Evolutionary conservation across 805 yeast species (phyloP).

Genomic region (Kuraishia molischiana): DNA sequence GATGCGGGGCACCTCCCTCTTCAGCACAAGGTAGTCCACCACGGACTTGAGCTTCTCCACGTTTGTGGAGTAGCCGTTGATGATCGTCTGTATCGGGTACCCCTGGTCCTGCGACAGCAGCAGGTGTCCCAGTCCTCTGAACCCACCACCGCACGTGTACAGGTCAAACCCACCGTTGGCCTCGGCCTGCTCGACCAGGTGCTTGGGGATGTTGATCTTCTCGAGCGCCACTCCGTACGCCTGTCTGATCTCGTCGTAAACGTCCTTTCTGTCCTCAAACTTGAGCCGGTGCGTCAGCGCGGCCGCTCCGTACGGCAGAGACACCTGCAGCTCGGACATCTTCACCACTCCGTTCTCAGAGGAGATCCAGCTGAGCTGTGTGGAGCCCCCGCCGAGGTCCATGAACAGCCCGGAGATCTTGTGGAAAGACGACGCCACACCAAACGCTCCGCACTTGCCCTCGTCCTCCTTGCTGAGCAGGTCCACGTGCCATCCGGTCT

Average conservation of each 20-base stretch:
- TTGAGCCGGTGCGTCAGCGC: conserved; percentile 47
- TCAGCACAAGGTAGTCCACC: conserved; percentile 41
- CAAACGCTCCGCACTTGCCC: conserved; percentile 58
- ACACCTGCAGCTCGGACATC: conserved; percentile 47
- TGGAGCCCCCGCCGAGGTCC: conserved; percentile 68
- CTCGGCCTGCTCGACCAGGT: conserved; percentile 38
- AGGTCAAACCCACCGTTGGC: conserved; percentile 51
- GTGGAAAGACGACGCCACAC: conserved; percentile 66
- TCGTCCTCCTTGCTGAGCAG: conserved; percentile 54
- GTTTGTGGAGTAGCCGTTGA: conserved; percentile 59
- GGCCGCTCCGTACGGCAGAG: conserved; percentile 69
- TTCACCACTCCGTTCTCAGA: conserved; percentile 44
- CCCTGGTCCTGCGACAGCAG: conserved; percentile 36
- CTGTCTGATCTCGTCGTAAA: conserved; percentile 43
- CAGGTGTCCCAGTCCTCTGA: conserved; percentile 60
- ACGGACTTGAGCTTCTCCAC: conserved; percentile 39
- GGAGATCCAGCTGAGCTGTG: conserved; percentile 62
- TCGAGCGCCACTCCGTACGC: conserved; percentile 41
- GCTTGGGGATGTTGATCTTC: conserved; percentile 41
- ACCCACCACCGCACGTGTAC: conserved; percentile 68
- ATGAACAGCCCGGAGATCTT: conserved; percentile 57
- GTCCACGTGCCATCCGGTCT: conserved; percentile 59
- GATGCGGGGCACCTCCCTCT: conserved; percentile 33
- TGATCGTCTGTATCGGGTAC: conserved; percentile 62
- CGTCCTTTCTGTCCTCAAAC: conserved; percentile 35